These are phyloP conservation scores for Penicillium bovifimosum DNA, from an alignment of 495 filamentous ascomycete species.

Conservation along the genomic window DNA sequence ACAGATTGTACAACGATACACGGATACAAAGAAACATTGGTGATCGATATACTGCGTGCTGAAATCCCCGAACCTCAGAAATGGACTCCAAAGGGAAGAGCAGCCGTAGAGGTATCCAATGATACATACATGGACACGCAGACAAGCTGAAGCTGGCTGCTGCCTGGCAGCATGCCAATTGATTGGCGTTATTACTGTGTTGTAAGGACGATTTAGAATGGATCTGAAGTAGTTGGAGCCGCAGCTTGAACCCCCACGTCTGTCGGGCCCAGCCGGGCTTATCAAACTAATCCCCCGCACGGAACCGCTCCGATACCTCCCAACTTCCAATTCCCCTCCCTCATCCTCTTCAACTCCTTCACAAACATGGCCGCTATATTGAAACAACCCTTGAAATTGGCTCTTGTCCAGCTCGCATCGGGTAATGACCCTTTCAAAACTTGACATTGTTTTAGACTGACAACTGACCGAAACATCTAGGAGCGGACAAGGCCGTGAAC, in stretches of 20 bases:
- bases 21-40: no score
- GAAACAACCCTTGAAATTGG: conserved; percentile 71
- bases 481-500: conserved; percentile 78
- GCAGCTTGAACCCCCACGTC: background rate
- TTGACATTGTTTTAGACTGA: background rate
- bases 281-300: conserved; percentile 6
- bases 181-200: no score
- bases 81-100: no score
- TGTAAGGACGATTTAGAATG: no score
- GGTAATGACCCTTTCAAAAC: conserved; percentile 32
- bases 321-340: background rate
- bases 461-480: conserved; percentile 28
- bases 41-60: no score
- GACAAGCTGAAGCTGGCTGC: no score
- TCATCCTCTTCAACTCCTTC: background rate
- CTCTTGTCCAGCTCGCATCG: conserved; percentile 74
- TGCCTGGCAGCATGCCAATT: no score
- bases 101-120: no score
- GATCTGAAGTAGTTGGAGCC: no score
- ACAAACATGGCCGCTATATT: conserved; percentile 50
- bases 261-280: background rate
- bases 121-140: no score
- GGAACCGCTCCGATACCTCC: background rate
- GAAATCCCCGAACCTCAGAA: no score
- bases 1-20: no score